Evolutionary conservation across 176 grass and related monocot species (phyloP), one percentile per base, ranked within the genome.

Genomic region (Oryza nivara): DNA sequence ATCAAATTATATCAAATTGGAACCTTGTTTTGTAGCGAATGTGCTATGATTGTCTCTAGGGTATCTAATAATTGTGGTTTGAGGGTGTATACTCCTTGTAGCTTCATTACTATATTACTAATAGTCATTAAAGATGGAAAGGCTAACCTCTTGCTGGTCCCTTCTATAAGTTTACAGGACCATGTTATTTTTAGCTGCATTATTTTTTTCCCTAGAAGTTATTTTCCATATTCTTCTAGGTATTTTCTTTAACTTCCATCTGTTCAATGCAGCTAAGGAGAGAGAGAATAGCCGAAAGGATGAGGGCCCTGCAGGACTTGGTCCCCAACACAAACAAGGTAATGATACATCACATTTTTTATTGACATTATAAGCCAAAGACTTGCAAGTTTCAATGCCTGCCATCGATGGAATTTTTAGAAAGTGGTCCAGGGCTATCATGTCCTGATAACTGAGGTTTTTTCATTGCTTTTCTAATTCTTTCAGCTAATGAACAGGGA

Each of bases 321-420:
- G 94, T 97, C 67, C 94, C 94, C 64, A 97, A 92, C 89, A 97
- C 94, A 74, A 97, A 97, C 82, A 97, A 97, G 94, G 94, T 97
- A 86, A 64, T 40, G 45, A 65, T 75, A 47, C 67, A 85, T 87
- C 58, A 65, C 79, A 70, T 73, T 77, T 88, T 38, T 22, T 19
- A 25, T 83, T 88, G 30, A 17, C 56, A 67, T 88, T 67, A 80
- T 67, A 43, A 23, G 58, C 41, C 0, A 20, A 67, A 72, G 9
- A 74, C 44, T 73, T 83, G 44, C 34, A 9, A 56, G 32, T 72
- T 79, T 73, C 32, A 73, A 44, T 78, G 34, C 74, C 34, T 78
- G 5, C 54, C 67, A 34, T 16, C 3, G 0, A 46, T 67, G 54
- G 80, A 78, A 67, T 67, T 88, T 83, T 73, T 11, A 73, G 44